Evolutionary conservation across 768 basidiomycete genomes (phyloP), one percentile per base, ranked within the genome.

Genomic region (Pisolithus sp.): DNA sequence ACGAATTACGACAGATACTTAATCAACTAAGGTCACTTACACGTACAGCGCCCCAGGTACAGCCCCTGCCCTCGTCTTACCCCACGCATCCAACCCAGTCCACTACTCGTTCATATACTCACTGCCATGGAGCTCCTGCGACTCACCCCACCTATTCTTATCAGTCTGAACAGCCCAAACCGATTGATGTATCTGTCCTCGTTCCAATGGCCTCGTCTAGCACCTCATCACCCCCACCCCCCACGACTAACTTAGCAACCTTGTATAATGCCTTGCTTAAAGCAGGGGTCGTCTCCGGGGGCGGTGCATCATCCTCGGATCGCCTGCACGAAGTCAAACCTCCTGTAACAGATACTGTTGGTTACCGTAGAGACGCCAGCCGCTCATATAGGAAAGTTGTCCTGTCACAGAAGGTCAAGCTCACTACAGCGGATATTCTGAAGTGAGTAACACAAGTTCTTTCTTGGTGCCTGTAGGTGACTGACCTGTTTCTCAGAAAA

Each of bases 1-100:
- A 80, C 30, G 89, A 93, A 60, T 72, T 93, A 31, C 77, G 77
- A 37, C 87, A 89, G 61, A 92, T 93, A 49, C 73, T 89, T 2
- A 62, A 70, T 26, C 88, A 89, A 61, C 65, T 93, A 13, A 83
- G 87, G 37, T 73, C 77, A 41, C 68, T 89, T 18, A 75, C 79
- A 13, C 79, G 82, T 49, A 66, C 71, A 52, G 62, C 73, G 23
- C 64, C 68, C 20, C 68, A 41, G 2, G 60, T 71, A 4, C 62
- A 73, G 7, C 42, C 60, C 10, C 59, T 59, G 38, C 62, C 66
- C 7, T 45, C 59, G 21, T 48, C 63, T 9, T 60, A 53, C 46
- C 53, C 63, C 5, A 18, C 65, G 28, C 68, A 68, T 55, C 61
- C 73, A 12, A 59, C 67, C 30, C 65, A 63, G 41, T 55, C 68